These are phyloP conservation scores for Talaromyces proteolyticus DNA, from an alignment of 495 filamentous ascomycete species.

Conservation along the genomic window DNA sequence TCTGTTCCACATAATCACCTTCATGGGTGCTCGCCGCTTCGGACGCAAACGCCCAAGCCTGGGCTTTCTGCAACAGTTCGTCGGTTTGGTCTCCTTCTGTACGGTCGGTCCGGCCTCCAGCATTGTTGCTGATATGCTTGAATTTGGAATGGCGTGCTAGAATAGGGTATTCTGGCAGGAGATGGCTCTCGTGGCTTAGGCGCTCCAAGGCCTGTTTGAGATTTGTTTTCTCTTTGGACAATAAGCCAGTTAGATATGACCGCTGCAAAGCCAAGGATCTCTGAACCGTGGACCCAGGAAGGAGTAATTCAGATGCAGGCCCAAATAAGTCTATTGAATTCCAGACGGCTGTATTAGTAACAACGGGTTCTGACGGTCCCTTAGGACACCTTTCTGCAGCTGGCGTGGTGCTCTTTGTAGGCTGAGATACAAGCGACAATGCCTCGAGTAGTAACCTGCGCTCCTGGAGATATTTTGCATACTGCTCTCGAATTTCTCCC, in stretches of 20 bases:
- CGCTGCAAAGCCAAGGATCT: conserved; percentile 59
- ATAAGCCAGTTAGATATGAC: conserved; percentile 49
- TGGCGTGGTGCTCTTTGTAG: conserved; percentile 12
- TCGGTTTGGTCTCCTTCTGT: conserved; percentile 17
- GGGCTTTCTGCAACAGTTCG: conserved; percentile 28
- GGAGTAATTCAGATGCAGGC: conserved; percentile 29
- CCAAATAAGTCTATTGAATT: conserved; percentile 1
- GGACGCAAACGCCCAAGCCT: conserved; percentile 46
- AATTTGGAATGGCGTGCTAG: conserved; percentile 38
- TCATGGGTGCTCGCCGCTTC: conserved; percentile 28
- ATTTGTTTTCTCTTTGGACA: conserved; percentile 55
- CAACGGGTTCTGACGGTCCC: not conserved
- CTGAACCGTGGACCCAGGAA: conserved; percentile 53
- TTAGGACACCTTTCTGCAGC: conserved; percentile 16
- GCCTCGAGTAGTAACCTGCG: conserved; percentile 33
- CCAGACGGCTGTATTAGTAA: conserved; percentile 4
- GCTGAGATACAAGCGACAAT: conserved; percentile 29
- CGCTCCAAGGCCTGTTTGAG: conserved; percentile 51
- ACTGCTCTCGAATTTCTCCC: conserved; percentile 44
- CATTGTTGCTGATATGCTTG: conserved; percentile 30
- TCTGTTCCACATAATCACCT: conserved; percentile 32
- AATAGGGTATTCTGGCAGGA: conserved; percentile 57
- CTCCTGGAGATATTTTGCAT: conserved; percentile 29
- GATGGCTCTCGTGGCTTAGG: conserved; percentile 62
- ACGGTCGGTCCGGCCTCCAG: conserved; percentile 17